A percentile compares a stretch with the other conserved stretches of the same genome.
phyloP scores from a whole-genome alignment of 768 basidiomycete genomes.

The Melanogaster broomeanus region DNA sequence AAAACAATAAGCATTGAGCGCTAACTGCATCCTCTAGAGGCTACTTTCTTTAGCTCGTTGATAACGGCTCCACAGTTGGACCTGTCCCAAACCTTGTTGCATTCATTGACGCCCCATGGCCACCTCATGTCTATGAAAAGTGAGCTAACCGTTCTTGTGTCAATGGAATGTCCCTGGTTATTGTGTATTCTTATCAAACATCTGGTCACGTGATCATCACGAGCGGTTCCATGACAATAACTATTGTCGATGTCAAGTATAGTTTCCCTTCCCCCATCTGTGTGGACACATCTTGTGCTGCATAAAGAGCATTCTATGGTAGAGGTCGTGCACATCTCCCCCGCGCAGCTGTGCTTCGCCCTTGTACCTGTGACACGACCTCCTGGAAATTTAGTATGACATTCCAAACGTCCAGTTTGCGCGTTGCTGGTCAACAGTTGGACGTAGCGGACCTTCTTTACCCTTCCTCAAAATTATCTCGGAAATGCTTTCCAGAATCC shows the following conservation, averaged over 20 bases:
- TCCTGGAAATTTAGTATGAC: conserved; percentile 18
- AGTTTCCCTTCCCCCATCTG: conserved; percentile 8
- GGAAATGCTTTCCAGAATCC: not conserved
- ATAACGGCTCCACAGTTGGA: not conserved
- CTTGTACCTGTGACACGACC: conserved; percentile 10
- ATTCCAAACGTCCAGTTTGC: conserved; percentile 15
- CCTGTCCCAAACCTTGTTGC: conserved; percentile 12
- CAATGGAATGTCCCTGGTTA: conserved; percentile 11
- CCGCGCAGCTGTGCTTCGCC: conserved; percentile 32
- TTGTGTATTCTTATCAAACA: conserved; percentile 20
- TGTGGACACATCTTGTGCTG: not conserved
- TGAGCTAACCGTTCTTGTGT: conserved; percentile 1
- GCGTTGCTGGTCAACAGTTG: conserved; percentile 32
- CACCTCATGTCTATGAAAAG: no score
- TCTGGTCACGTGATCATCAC: conserved; percentile 22
- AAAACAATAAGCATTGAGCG: conserved; percentile 11
- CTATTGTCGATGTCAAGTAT: conserved; percentile 21
- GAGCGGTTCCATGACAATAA: conserved; percentile 20
- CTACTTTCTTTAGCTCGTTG: conserved; percentile 8
- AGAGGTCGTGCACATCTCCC: not conserved
- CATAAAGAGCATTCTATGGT: conserved; percentile 22
- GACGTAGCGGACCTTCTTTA: conserved; percentile 11
- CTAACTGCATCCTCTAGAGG: not conserved
- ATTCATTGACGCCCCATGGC: conserved; percentile 11
- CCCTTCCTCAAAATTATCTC: conserved; percentile 10